These are phyloP conservation scores for Fusarium equiseti DNA, from an alignment of 2,329 filamentous ascomycete genomes.

Conservation along the genomic window DNA sequence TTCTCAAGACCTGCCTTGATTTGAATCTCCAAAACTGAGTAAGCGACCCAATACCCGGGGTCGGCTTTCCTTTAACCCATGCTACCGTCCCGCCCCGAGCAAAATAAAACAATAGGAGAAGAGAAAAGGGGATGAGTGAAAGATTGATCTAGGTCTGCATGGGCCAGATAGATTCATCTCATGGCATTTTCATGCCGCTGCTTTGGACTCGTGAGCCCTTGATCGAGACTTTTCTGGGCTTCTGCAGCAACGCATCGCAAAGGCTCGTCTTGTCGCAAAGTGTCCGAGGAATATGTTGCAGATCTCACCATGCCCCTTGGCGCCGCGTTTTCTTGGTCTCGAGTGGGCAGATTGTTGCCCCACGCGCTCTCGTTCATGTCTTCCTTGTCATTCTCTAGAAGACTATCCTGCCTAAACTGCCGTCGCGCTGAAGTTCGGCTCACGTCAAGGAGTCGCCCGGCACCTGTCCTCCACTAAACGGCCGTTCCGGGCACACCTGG, in stretches of 20 bases:
- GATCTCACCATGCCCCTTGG: constrained; percentile 30
- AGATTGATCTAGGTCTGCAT: constrained; percentile 10
- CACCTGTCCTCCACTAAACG: constrained; percentile 51
- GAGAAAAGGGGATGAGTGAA: constrained; percentile 4
- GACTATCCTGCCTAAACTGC: constrained; percentile 26
- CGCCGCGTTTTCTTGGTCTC: constrained; percentile 42
- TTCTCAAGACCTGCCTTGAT: constrained; percentile 9
- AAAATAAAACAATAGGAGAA: constrained; percentile 30
- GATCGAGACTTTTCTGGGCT: constrained; percentile 17
- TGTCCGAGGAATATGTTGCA: constrained; percentile 10
- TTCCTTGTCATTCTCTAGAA: constrained; percentile 17
- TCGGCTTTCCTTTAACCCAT: constrained; percentile 28
- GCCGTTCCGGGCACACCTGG: constrained; percentile 56
- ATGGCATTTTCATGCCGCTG: constrained; percentile 32
- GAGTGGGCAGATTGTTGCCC: constrained; percentile 12
- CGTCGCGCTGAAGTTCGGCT: constrained; percentile 31
- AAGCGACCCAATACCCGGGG: constrained; percentile 9
- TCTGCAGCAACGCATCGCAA: constrained; percentile 35
- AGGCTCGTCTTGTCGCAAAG: constrained; percentile 27
- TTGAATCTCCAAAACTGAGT: constrained; percentile 36
- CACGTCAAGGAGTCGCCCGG: constrained; percentile 39
- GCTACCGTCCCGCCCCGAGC: constrained; percentile 18
- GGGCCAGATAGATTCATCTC: constrained; percentile 27
- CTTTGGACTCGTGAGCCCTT: constrained; percentile 6
- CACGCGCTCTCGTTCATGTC: constrained; percentile 12